Evolutionary conservation across 768 basidiomycete genomes (phyloP).

Genomic region (Leucogyrophana mollusca): DNA sequence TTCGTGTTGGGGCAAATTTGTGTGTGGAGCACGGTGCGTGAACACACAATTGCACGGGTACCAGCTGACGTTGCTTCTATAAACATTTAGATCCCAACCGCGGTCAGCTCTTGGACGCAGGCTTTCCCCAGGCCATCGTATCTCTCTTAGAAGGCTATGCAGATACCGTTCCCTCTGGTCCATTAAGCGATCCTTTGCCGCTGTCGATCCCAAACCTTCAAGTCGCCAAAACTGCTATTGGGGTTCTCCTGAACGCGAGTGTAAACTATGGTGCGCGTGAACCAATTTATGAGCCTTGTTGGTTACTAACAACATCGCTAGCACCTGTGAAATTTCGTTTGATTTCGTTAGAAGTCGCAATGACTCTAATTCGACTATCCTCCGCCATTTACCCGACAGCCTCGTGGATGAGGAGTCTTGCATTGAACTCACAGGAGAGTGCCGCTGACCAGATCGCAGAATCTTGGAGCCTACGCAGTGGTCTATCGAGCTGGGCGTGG

Average conservation of each 20-base stretch:
- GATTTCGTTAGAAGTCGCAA: conserved; percentile 64
- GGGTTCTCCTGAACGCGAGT: conserved; percentile 75
- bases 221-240: conserved; percentile 74
- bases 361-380: conserved; percentile 67
- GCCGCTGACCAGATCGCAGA: conserved; percentile 38
- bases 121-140: conserved; percentile 65
- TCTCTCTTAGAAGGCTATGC: conserved; percentile 67
- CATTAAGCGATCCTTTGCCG: conserved; percentile 41
- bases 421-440: conserved; percentile 15
- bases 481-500: conserved; percentile 77
- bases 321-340: conserved; percentile 72
- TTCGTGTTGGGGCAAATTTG: conserved; percentile 79
- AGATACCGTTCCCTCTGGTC: conserved; percentile 38
- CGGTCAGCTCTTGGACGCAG: conserved; percentile 64
- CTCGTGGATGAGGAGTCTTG: conserved; percentile 50
- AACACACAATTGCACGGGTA: not conserved
- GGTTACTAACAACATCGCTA: conserved; percentile 25
- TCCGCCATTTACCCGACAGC: conserved; percentile 72
- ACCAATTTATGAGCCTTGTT: conserved; percentile 1
- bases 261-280: conserved; percentile 65
- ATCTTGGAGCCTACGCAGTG: conserved; percentile 63
- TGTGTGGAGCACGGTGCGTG: conserved; percentile 79
- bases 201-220: conserved; percentile 64
- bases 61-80: conserved; percentile 6
- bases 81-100: conserved; percentile 67